Percentiles rank a stretch among this genome's conserved stretches.
Evolutionary conservation across 2,329 filamentous ascomycete species (phyloP).

Genomic region (Botrytis elliptica): DNA sequence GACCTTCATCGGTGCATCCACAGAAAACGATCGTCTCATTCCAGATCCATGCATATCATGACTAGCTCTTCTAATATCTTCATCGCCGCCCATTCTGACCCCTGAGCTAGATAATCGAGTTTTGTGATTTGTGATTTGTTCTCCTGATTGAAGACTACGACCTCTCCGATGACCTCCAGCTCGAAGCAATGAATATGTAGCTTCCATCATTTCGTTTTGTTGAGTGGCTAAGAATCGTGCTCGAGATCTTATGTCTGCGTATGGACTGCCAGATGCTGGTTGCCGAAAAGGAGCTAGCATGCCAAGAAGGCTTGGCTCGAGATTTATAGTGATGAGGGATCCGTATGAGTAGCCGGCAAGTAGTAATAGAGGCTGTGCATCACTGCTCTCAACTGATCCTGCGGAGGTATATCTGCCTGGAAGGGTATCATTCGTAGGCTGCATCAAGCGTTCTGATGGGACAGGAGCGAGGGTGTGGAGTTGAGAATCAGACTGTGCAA

Average conservation of each 20-base stretch:
- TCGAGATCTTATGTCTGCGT: slow-evolving; percentile 67
- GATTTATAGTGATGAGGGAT: slow-evolving; percentile 72
- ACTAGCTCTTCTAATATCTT: slow-evolving; percentile 40
- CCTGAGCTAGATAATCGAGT: slow-evolving; percentile 29
- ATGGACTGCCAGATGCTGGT: slow-evolving; percentile 55
- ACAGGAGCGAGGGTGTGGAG: slow-evolving; percentile 30
- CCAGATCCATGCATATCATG: slow-evolving; percentile 37
- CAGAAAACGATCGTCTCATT: slow-evolving; percentile 31
- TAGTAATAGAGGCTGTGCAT: slow-evolving; percentile 46
- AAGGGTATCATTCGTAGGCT: slow-evolving; percentile 19
- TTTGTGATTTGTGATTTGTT: slow-evolving; percentile 27
- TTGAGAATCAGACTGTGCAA: slow-evolving; percentile 27
- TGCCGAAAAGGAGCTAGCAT: slow-evolving; percentile 55
- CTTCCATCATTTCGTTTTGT: slow-evolving; percentile 46
- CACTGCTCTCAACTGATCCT: not conserved
- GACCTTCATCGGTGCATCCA: slow-evolving; percentile 40
- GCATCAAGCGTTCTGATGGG: slow-evolving; percentile 31
- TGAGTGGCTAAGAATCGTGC: slow-evolving; percentile 67
- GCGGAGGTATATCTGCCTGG: not conserved
- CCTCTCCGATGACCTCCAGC: slow-evolving; percentile 23
- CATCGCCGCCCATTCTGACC: slow-evolving; percentile 37
- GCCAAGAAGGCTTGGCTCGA: slow-evolving; percentile 54
- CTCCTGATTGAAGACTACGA: slow-evolving; percentile 26
- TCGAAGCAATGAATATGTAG: slow-evolving; percentile 26
- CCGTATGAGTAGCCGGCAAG: slow-evolving; percentile 90